These are phyloP conservation scores for Skeletonema grethae DNA, from an alignment of 108 stramenopile genomes.

Conservation along the genomic window DNA sequence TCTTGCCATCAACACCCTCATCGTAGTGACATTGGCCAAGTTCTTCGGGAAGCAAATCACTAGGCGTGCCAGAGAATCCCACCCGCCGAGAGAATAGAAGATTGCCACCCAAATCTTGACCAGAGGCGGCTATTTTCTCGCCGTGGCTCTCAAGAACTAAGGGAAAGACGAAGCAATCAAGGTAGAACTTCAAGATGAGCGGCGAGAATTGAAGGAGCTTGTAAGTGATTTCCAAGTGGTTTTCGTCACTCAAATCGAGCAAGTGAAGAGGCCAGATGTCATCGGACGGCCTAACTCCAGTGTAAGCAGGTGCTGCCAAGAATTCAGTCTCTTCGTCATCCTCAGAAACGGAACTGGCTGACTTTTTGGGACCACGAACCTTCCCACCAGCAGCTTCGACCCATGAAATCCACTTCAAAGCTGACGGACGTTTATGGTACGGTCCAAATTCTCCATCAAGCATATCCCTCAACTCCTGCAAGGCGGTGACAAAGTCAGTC, in stretches of 20 bases:
- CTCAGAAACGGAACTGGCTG: slow-evolving; percentile 48
- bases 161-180: slow-evolving; percentile 95
- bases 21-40: slow-evolving; percentile 97
- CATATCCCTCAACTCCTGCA: slow-evolving; percentile 88
- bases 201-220: slow-evolving; percentile 85
- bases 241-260: slow-evolving; percentile 93
- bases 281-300: slow-evolving; percentile 75
- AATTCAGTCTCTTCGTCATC: slow-evolving; percentile 55
- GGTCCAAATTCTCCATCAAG: slow-evolving; percentile 97
- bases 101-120: slow-evolving; percentile 97
- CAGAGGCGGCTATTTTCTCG: slow-evolving; percentile 96
- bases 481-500: slow-evolving; percentile 85
- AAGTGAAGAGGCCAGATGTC: slow-evolving; percentile 98
- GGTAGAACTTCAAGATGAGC: slow-evolving; percentile 87
- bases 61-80: slow-evolving; percentile 99
- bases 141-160: slow-evolving; percentile 89
- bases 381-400: slow-evolving; percentile 95
- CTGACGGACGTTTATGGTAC: slow-evolving; percentile 93
- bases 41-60: slow-evolving; percentile 97
- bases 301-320: slow-evolving; percentile 46
- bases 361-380: slow-evolving; percentile 89
- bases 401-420: slow-evolving; percentile 90
- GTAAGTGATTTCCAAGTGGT: slow-evolving; percentile 92
- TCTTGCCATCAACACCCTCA: slow-evolving; percentile 96
- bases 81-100: slow-evolving; percentile 94